Evolutionary conservation across 2,329 filamentous ascomycete genomes (phyloP), one percentile per base, ranked within the genome.

Genomic region (Mycosphaerella arachidis): DNA sequence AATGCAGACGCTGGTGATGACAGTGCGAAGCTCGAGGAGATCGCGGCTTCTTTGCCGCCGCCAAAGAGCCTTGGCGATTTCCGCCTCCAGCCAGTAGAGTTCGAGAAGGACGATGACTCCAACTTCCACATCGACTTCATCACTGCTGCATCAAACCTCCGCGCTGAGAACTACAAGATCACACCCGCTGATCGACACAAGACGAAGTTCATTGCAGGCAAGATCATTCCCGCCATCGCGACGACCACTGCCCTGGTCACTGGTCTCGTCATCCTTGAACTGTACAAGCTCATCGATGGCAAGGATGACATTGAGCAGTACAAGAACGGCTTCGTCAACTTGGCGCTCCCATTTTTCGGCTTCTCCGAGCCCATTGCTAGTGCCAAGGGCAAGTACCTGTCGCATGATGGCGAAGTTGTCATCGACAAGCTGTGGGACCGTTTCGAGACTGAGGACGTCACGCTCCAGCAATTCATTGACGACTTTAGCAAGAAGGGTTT

Each of bases 41-140:
- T 99, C 53, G 82, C 86, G 16, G 80, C 84, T 16, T 84, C 85
- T 63, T 82, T 99, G 33, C 94, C 94, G 1, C 79, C 87, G 5
- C 87, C 93, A 16, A 92, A 89, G 73, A 86, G 86, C 45, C 79
- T 99, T 53, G 88, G 90, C 29, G 92, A 91, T 35, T 96, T 95
- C 83, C 92, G 92, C 77, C 80, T 99, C 55, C 86, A 87, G 58
- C 90, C 93, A 3, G 94, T 97, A 6, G 94, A 97, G 70, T 99
- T 99, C 70, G 92, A 99, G 78, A 99, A 99, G 82, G 94, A 99
- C 66, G 94, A 99, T 70, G 95, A 99, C 75, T 91, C 89, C 54
- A 99, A 99, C 76, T 86, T 94, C 76, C 94, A 99, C 80, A 99
- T 99, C 70, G 94, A 97, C 77, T 99, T 99, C 80, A 97, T 99